These are phyloP conservation scores for Penicillium psychrosexuale DNA, from an alignment of 2,329 filamentous ascomycete species.

Conservation along the genomic window DNA sequence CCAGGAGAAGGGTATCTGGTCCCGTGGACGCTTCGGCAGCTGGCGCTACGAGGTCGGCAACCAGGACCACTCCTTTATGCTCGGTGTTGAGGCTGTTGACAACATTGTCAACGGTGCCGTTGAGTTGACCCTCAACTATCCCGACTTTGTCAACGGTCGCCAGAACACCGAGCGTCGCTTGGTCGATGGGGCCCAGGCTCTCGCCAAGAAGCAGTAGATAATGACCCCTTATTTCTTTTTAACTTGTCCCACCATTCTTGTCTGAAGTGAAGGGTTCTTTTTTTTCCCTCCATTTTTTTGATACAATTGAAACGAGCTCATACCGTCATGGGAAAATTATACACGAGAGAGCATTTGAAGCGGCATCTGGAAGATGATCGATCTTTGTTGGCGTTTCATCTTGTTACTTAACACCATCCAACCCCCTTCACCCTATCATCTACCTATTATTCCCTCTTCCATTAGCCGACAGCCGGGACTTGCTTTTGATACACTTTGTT, in stretches of 20 bases:
- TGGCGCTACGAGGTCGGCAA: constrained; percentile 98
- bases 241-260: constrained; percentile 1
- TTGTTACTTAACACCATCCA: constrained; percentile 23
- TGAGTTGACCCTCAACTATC: constrained; percentile 93
- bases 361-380: constrained; percentile 32
- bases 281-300: constrained; percentile 15
- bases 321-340: constrained; percentile 20
- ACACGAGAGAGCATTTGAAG: constrained; percentile 31
- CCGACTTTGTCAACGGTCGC: constrained; percentile 83
- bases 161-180: constrained; percentile 62
- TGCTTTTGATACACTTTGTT: constrained; percentile 23
- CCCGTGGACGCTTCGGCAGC: constrained; percentile 93
- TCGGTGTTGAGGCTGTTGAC: constrained; percentile 90
- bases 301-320: constrained; percentile 24
- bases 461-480: constrained; percentile 15
- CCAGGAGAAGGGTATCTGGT: constrained; percentile 86
- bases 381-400: constrained; percentile 33
- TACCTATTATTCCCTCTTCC: constrained; percentile 3
- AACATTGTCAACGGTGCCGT: constrained; percentile 84
- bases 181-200: constrained; percentile 59
- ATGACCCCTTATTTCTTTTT: constrained; percentile 10
- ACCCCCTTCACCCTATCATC: constrained; percentile 12
- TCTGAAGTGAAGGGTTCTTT: constrained; percentile 3
- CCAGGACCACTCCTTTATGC: constrained; percentile 97
- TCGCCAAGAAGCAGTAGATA: constrained; percentile 47